Percentiles rank a stretch among this genome's conserved stretches.
These are phyloP conservation scores for Solanum dulcamara DNA, from an alignment of 257 asterid species.

Conservation along the genomic window DNA sequence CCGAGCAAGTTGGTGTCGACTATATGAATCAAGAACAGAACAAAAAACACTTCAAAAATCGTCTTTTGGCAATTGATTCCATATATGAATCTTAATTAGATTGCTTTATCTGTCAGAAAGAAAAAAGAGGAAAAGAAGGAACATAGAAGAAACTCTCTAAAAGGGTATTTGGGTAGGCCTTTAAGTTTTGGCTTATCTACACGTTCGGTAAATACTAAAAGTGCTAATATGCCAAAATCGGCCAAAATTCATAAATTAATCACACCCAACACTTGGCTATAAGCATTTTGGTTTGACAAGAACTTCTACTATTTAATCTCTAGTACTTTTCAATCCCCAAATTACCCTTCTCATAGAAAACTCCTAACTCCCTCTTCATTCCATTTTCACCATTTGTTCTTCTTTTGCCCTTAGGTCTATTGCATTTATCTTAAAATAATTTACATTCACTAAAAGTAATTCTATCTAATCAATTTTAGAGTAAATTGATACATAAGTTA, in stretches of 20 bases:
- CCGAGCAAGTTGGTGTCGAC: not conserved
- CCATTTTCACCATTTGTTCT: not conserved
- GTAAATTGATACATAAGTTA: not conserved
- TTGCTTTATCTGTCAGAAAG: not conserved
- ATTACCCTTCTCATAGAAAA: not conserved
- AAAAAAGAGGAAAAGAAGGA: not conserved
- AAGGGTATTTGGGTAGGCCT: not conserved
- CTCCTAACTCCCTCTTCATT: not conserved
- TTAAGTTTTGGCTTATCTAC: not conserved
- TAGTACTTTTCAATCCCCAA: not conserved
- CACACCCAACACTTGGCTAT: not conserved
- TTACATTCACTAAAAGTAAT: not conserved
- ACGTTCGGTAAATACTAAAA: not conserved
- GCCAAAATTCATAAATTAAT: not conserved
- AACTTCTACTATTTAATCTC: not conserved
- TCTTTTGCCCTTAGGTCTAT: not conserved
- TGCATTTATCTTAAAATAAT: not conserved
- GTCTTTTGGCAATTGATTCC: not conserved
- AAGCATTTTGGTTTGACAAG: not conserved
- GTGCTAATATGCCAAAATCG: not conserved
- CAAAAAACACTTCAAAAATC: not conserved
- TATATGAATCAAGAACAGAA: not conserved
- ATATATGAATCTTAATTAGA: not conserved
- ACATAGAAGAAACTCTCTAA: not conserved
- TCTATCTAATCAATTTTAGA: not conserved